Evolutionary conservation across 2,329 filamentous ascomycete species (phyloP), one percentile per base, ranked within the genome.

Genomic region (Exophiala alcalophila): DNA sequence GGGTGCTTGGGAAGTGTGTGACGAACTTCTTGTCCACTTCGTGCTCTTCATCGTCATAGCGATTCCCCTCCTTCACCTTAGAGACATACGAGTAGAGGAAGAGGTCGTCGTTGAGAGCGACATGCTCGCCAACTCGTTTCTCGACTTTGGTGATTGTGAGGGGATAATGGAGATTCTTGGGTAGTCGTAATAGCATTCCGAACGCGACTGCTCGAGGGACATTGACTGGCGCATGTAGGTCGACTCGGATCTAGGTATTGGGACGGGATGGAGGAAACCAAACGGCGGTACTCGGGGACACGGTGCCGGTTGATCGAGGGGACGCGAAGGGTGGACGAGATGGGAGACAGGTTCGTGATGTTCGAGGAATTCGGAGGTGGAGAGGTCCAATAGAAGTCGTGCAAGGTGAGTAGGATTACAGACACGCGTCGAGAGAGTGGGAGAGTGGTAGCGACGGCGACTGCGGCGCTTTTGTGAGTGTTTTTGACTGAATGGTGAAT

Each of bases 51-150:
- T 83, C 83, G 46, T 92, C 80, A 54, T 81, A 80, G 66, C 88
- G 72, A 24, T 40, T 47, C 50, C 72, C 76, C 61, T 82, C 77
- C 30, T 69, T 83, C 60, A 82, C 75, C 20, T 73, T 82, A 66
- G 83, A 90, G 58, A 81, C 81, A 69, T 90, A 98, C 50, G 81
- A 82, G 74, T 96, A 98, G 63, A 86, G 80, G 62, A 98, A 82
- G 42, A 97, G 75, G 41, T 81, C 76, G 59, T 89, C 84, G 60
- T 87, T 75, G 65, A 84, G 84, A 59, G 80, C 76, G 59, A 98
- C 78, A 50, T 76, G 62, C 57, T 95, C 87, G 65, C 86, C 84
- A 14, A 79, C 77, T 54, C 74, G 70, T 65, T 88, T 89, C 55
- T 91, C 77, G 49, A 97, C 76, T 65, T 87, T 84, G 58, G 83